Conservation (phyloP, 352 stramenopile species). For the Globisporangium recalcitrans region DNA sequence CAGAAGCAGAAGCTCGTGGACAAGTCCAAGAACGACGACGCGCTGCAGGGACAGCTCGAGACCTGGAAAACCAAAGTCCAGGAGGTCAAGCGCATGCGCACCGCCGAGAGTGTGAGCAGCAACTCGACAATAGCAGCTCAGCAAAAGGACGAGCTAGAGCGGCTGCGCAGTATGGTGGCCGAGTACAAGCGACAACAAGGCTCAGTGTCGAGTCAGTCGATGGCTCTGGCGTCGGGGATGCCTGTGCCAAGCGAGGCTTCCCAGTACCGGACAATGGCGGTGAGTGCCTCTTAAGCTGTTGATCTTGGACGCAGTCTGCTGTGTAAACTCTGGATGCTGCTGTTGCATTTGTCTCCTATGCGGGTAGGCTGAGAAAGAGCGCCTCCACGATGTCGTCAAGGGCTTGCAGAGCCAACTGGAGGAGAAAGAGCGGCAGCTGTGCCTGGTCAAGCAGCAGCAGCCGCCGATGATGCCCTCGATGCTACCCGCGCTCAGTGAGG, state of each 20-base stretch:
- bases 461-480: neutral
- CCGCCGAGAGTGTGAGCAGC: conserved; percentile 34
- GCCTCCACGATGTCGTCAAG: conserved; percentile 46
- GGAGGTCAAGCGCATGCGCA: conserved; percentile 57
- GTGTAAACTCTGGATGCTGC: neutral
- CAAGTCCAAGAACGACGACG: conserved; percentile 79
- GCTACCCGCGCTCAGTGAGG: neutral
- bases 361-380: conserved; percentile 61
- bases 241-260: conserved; percentile 36
- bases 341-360: conserved; percentile 2
- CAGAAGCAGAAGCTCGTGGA: conserved; percentile 67
- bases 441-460: conserved; percentile 11
- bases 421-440: conserved; percentile 50
- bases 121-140: neutral
- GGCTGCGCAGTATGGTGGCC: conserved; percentile 26
- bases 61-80: conserved; percentile 51
- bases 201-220: conserved; percentile 12
- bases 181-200: conserved; percentile 32
- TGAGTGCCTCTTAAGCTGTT: conserved; percentile 17
- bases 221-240: conserved; percentile 22
- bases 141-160: conserved; percentile 46
- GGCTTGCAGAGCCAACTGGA: conserved; percentile 51
- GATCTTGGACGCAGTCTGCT: neutral
- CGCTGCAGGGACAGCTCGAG: conserved; percentile 64
- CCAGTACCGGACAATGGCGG: conserved; percentile 48